Percentiles rank a stretch among this genome's conserved stretches.
These are phyloP conservation scores for Sedum album DNA, from an alignment of 164 flowering plant genomes.

Conservation along the genomic window DNA sequence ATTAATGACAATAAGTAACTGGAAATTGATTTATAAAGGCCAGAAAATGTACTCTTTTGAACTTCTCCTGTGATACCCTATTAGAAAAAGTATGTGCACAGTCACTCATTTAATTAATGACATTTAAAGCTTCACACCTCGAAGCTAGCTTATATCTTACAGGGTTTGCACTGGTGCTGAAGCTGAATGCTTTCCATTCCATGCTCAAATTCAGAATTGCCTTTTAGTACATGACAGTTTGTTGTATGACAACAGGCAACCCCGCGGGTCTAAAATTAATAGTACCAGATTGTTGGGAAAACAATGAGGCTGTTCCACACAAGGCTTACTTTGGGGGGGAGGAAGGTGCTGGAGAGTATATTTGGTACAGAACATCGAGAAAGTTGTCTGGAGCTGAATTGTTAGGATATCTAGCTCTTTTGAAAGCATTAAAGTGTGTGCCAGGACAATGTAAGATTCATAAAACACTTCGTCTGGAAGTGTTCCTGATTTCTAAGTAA, in stretches of 20 bases:
- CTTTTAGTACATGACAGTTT: neutral
- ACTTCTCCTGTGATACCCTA: neutral
- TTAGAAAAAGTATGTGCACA: neutral
- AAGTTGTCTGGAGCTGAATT: slow-evolving; percentile 51
- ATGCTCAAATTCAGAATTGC: neutral
- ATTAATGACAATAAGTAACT: neutral
- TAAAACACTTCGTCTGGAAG: neutral
- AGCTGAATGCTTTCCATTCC: neutral
- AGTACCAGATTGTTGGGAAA: slow-evolving; percentile 69
- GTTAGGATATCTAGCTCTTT: slow-evolving; percentile 27
- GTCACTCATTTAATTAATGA: neutral
- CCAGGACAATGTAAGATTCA: slow-evolving; percentile 49
- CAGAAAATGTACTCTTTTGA: neutral
- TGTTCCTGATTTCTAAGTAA: neutral
- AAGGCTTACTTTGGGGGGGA: slow-evolving; percentile 81
- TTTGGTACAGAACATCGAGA: slow-evolving; percentile 60
- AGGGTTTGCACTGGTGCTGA: neutral
- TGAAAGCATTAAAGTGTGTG: slow-evolving; percentile 40
- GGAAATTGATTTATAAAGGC: neutral
- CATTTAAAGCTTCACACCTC: neutral
- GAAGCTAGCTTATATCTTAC: neutral
- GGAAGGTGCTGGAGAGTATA: slow-evolving; percentile 74
- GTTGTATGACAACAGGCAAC: slow-evolving; percentile 44
- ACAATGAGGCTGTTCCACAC: slow-evolving; percentile 50
- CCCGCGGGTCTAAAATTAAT: slow-evolving; percentile 69